These are phyloP conservation scores for Colletotrichum gigasporum DNA, from an alignment of 2,329 filamentous ascomycete genomes.

Conservation along the genomic window DNA sequence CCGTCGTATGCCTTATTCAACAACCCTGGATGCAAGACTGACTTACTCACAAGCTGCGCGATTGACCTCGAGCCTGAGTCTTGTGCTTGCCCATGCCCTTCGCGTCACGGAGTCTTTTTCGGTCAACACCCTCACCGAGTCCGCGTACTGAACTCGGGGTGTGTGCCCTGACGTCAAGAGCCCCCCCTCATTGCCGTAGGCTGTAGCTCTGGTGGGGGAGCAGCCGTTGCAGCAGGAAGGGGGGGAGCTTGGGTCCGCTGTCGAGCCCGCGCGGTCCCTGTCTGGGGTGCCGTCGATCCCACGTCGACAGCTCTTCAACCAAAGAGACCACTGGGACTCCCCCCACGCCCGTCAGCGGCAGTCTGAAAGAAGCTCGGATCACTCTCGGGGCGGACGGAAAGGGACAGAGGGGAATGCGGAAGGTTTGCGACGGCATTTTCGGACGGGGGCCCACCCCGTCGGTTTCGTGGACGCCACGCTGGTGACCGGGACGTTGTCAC, in stretches of 20 bases:
- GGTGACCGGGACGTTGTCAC: no score
- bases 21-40: no score
- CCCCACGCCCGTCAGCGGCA: neutral
- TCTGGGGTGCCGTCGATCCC: no score
- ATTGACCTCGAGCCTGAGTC: neutral
- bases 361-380: neutral
- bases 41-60: neutral
- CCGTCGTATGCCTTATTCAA: no score
- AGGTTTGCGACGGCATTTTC: neutral
- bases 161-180: neutral
- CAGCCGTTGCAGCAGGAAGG: neutral
- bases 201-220: neutral
- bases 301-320: no score
- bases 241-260: slow-evolving; percentile 8
- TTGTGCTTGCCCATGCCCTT: no score
- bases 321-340: no score
- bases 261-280: no score
- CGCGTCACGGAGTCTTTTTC: no score
- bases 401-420: neutral
- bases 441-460: neutral
- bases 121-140: no score
- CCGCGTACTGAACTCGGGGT: no score
- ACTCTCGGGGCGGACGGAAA: neutral
- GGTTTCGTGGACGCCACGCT: neutral
- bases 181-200: no score